Percentiles rank a stretch among this genome's conserved stretches.
Conservation (phyloP, 176 grass and related monocot species). For the Paspalum vaginatum region DNA sequence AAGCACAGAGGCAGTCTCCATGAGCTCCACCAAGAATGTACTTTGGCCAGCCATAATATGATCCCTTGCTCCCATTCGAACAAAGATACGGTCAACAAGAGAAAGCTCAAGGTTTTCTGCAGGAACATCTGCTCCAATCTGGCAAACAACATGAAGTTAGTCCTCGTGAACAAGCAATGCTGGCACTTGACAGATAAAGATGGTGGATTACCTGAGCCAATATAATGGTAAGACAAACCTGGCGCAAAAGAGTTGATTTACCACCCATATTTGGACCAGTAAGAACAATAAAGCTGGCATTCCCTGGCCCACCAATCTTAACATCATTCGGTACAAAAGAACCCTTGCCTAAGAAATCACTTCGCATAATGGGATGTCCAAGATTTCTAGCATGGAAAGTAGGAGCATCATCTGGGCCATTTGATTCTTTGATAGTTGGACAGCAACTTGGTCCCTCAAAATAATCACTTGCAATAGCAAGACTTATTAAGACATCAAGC, state of each 20-base stretch:
- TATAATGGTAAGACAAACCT: conserved; percentile 90
- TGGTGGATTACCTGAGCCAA: conserved; percentile 73
- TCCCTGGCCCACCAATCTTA: conserved; percentile 64
- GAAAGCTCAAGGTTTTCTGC: conserved; percentile 84
- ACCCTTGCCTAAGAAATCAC: conserved; percentile 76
- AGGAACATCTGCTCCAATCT: conserved; percentile 96
- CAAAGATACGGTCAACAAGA: conserved; percentile 91
- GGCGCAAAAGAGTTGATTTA: conserved; percentile 97
- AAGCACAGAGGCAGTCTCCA: conserved; percentile 89
- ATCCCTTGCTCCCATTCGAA: conserved; percentile 98
- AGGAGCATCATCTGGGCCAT: conserved; percentile 54
- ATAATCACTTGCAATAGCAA: conserved; percentile 85
- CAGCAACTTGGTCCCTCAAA: conserved; percentile 82
- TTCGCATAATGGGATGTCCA: conserved; percentile 83
- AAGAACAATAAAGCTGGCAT: conserved; percentile 81
- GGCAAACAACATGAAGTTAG: conserved; percentile 42
- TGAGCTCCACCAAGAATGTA: conserved; percentile 92
- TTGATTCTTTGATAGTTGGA: conserved; percentile 71
- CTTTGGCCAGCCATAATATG: conserved; percentile 93
- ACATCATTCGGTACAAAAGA: conserved; percentile 90
- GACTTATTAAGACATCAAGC: conserved; percentile 87
- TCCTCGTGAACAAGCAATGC: conserved; percentile 31
- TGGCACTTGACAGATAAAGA: conserved; percentile 1
- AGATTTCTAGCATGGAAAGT: conserved; percentile 77
- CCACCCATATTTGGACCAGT: conserved; percentile 99